Evolutionary conservation across 345 rosid genomes (phyloP), one percentile per base, ranked within the genome.

Genomic region (Mallotus nudiflorus): DNA sequence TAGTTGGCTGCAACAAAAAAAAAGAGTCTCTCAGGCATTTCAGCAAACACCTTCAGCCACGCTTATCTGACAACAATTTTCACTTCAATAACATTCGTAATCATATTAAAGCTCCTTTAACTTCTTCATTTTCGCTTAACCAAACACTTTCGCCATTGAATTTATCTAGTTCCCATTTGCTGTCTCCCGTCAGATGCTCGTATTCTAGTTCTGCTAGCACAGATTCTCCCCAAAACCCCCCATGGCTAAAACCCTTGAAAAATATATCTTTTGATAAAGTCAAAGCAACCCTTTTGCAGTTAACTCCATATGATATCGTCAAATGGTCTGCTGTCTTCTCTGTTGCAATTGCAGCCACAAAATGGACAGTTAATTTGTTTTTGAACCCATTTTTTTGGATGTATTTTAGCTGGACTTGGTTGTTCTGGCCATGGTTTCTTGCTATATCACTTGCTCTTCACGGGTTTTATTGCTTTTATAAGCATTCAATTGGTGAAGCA

Each of bases 371-470:
- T 68, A 83, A 75, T 54, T 74, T 84, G 80, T 62, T 73, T 20
- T 69, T 88, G 24, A 82, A 82, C 72, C 97, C 97, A 2, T 91
- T 91, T 77, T 90, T 91, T 76, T 91, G 95, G 95, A 83, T 87
- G 91, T 88, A 91, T 81, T 90, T 91, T 70, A 90, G 93, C 92
- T 88, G 96, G 96, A 84, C 85, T 54, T 91, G 93, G 97, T 53
- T 91, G 78, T 90, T 94, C 81, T 90, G 97, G 98, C 98, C 97
- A 20, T 91, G 95, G 97, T 75, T 75, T 55, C 83, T 84, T 71
- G 96, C 93, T 61, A 6, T 85, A n/a, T 80, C 80, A 5, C 72
- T 87, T 48, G 96, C 86, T 5, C 55, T 74, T 68, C 87, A 86
- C 37, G 97, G 96, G 11, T 22, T 85, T 0, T 86, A 83, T 80